Conservation (phyloP, 2,329 filamentous ascomycete genomes). For the Hymenotorrendiella dingleyae region DNA sequence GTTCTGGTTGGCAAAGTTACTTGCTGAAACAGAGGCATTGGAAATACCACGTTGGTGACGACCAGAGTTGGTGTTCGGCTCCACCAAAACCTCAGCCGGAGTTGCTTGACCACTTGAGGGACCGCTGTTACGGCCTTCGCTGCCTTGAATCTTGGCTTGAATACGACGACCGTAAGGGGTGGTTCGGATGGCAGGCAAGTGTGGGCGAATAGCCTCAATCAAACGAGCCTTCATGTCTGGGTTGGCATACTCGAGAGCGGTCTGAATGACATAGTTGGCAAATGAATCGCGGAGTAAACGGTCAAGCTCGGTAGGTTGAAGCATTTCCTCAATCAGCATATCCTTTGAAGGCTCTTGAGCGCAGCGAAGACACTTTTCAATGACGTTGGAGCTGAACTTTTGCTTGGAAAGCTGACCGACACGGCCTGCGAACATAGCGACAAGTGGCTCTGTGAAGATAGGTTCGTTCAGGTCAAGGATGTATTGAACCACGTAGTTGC, state of each 20-base stretch:
- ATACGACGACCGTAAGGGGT: constrained; percentile 95
- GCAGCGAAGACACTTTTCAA: constrained; percentile 92
- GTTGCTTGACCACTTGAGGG: constrained; percentile 28
- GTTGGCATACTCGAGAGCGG: constrained; percentile 81
- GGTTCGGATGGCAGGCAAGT: constrained; percentile 76
- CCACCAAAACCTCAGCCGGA: constrained; percentile 19
- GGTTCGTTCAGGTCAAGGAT: constrained; percentile 91
- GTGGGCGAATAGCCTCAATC: constrained; percentile 78
- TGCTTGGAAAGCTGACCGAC: constrained; percentile 76
- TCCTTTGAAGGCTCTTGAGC: constrained; percentile 69
- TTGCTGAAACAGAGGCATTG: constrained; percentile 25
- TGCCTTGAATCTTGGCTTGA: constrained; percentile 73
- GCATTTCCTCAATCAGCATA: constrained; percentile 79
- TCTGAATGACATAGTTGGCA: constrained; percentile 98
- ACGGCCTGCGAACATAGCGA: constrained; percentile 69
- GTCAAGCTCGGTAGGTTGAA: constrained; percentile 71
- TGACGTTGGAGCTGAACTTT: constrained; percentile 99
- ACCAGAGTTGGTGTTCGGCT: background rate
- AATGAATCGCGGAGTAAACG: constrained; percentile 86
- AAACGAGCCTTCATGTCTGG: constrained; percentile 66
- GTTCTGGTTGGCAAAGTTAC: constrained; percentile 20
- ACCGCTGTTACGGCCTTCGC: constrained; percentile 37
- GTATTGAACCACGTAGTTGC: constrained; percentile 98
- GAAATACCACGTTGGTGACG: constrained; percentile 31
- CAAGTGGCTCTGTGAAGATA: constrained; percentile 82